These are phyloP conservation scores for Bimuria novae-zelandiae DNA, from an alignment of 2,329 filamentous ascomycete species.

Conservation along the genomic window DNA sequence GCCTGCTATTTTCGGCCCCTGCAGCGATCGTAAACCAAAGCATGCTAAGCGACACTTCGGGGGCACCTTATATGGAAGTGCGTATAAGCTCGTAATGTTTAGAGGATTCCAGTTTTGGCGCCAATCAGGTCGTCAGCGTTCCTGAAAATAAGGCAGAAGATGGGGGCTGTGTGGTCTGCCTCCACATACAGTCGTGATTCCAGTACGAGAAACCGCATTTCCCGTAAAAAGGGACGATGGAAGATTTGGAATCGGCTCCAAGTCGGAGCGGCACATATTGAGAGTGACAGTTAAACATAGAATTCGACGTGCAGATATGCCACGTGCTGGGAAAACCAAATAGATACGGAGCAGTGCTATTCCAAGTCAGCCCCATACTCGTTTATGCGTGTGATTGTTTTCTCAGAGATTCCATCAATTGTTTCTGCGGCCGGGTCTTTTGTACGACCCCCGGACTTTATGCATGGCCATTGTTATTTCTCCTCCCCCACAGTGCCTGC, in stretches of 20 bases:
- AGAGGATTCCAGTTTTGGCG: no score
- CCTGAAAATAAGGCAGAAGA: not conserved
- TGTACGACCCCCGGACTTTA: not conserved
- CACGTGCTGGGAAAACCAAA: not conserved
- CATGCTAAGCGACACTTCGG: not conserved
- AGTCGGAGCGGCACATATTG: not conserved
- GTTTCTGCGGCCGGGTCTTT: not conserved
- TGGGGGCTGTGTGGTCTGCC: slow-evolving; percentile 4
- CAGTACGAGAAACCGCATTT: not conserved
- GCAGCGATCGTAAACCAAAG: not conserved
- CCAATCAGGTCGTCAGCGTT: not conserved
- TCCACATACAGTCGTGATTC: not conserved
- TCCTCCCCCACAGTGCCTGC: slow-evolving; percentile 5
- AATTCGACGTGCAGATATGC: not conserved
- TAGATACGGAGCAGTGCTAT: not conserved
- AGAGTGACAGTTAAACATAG: not conserved
- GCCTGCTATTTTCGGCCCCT: slow-evolving; percentile 2
- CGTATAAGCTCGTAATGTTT: not conserved
- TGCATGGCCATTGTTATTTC: not conserved
- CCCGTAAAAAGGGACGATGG: not conserved
- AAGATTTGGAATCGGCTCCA: not conserved
- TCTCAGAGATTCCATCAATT: not conserved
- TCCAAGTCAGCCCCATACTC: not conserved
- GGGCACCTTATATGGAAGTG: not conserved
- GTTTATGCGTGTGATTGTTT: not conserved